Evolutionary conservation across 345 rosid genomes (phyloP), one percentile per base, ranked within the genome.

Genomic region (Orychophragmus violaceus): DNA sequence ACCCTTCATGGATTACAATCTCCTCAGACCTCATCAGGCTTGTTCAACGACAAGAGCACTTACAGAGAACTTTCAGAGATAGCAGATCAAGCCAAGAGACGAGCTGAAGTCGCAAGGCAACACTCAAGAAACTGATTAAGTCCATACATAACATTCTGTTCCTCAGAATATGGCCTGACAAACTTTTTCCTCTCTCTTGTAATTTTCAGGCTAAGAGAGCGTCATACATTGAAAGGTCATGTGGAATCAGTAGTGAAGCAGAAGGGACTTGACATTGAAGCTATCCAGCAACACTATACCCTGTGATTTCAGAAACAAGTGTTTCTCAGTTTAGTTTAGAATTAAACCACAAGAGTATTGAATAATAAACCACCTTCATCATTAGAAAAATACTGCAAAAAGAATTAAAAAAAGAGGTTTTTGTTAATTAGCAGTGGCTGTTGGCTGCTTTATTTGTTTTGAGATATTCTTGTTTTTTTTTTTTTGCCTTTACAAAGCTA

Each of bases 171-270:
- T 42, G 58, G 23, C 9, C 36, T 12, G 49, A 35, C 41, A 7
- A n/a, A n/a, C n/a, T 21, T 18, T 33, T 24, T 35, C 17, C 18
- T 52, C 2, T 30, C 19, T 28, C 4, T 23, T 58, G 18, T 44
- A 19, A 30, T 37, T 42, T 41, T 32, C 81, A 91, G 96, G 89
- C 73, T 87, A 65, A 83, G 96, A 69, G 98, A 92, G 80, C 84
- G 85, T 54, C 95, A 89, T 42, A 89, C 96, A 0, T 87, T 92
- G 21, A 89, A 92, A 82, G 93, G 96, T 1, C 98, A 89, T 44
- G 93, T 89, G 14, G 98, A 89, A 76, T 92, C 96, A 5, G 96
- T 92, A 16, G 96, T 92, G 77, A 89, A 87, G 62, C 93, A 89
- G 66, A 92, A 92, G 74, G 96, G 96, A 68, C 88, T 92, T 14